A percentile compares a stretch with the other conserved stretches of the same genome.
These are phyloP conservation scores for Heterobasidion parviporum DNA, from an alignment of 1,284 basidiomycete genomes.

Conservation along the genomic window DNA sequence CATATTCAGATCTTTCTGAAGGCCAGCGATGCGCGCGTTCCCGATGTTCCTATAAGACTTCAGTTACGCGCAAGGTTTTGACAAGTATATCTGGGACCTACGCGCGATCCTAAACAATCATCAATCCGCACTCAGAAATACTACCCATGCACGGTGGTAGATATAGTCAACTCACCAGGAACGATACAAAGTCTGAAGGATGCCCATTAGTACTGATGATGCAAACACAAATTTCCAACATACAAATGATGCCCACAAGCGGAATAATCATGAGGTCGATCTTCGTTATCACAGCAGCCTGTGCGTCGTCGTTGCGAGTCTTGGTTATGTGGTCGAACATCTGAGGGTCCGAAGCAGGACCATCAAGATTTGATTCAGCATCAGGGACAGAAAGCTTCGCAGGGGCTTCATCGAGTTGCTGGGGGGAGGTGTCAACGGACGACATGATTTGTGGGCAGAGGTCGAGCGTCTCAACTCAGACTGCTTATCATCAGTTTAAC, in stretches of 20 bases:
- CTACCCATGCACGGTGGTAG: background rate
- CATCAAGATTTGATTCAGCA: background rate
- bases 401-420: no score
- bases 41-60: slow-evolving; percentile 35
- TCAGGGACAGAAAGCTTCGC: no score
- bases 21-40: slow-evolving; percentile 52
- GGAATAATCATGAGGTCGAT: slow-evolving; percentile 40
- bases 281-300: slow-evolving; percentile 19
- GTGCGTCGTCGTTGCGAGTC: background rate
- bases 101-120: background rate
- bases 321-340: background rate
- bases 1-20: slow-evolving; percentile 44
- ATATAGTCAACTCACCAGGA: slow-evolving; percentile 7
- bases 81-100: background rate
- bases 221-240: slow-evolving; percentile 10
- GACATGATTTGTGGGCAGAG: no score
- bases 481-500: no score
- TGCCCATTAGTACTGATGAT: background rate
- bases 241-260: slow-evolving; percentile 41
- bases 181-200: slow-evolving; percentile 9
- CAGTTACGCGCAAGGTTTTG: slow-evolving; percentile 12
- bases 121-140: background rate
- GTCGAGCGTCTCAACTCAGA: no score
- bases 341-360: background rate
- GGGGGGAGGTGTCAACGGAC: no score